Evolutionary conservation across 1,284 basidiomycete species (phyloP).

Genomic region (Apiotrichum montevideense): DNA sequence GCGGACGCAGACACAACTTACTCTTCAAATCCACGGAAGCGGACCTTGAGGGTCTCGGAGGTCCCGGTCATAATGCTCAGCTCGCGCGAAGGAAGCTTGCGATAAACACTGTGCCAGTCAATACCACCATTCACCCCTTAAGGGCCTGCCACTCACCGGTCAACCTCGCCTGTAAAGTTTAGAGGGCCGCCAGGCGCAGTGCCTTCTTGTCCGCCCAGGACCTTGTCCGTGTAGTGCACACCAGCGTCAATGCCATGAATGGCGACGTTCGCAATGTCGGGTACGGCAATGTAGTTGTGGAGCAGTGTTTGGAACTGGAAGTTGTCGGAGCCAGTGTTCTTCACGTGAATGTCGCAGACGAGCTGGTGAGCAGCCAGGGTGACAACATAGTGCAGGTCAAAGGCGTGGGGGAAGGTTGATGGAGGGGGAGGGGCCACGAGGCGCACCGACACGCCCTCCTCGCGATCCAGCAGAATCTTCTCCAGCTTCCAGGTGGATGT

Average conservation of each 20-base stretch:
- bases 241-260: constrained; percentile 49
- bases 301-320: constrained; percentile 81
- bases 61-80: constrained; percentile 32
- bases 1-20: constrained; percentile 45
- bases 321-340: constrained; percentile 51
- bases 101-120: constrained; percentile 32
- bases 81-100: constrained; percentile 36
- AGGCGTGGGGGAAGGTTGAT: constrained; percentile 57
- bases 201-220: constrained; percentile 26
- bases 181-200: constrained; percentile 35
- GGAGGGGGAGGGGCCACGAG: constrained; percentile 59
- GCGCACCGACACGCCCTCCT: constrained; percentile 63
- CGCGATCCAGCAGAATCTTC: constrained; percentile 60
- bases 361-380: constrained; percentile 68
- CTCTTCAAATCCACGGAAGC: constrained; percentile 56
- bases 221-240: constrained; percentile 67
- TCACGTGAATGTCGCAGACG: constrained; percentile 69
- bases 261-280: constrained; percentile 48
- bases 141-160: constrained; percentile 26
- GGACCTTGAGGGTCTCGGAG: constrained; percentile 52
- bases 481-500: constrained; percentile 65
- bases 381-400: constrained; percentile 68
- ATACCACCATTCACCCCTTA: too few relatives aligned
- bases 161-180: constrained; percentile 27
- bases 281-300: constrained; percentile 76